These are phyloP conservation scores for Picea engelmannii DNA, from an alignment of 83 land plant genomes.

Conservation along the genomic window DNA sequence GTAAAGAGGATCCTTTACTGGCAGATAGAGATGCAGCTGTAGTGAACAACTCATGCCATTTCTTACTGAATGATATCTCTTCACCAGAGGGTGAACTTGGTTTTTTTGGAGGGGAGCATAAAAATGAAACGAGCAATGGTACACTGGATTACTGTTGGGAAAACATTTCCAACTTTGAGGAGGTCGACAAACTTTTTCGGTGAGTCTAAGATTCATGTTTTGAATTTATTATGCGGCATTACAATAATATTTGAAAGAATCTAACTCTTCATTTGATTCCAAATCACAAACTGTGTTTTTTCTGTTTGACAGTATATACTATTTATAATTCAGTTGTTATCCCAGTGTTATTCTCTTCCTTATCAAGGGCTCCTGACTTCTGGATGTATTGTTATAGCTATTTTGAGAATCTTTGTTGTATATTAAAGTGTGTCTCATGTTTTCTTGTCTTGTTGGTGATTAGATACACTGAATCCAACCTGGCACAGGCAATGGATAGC, in stretches of 20 bases:
- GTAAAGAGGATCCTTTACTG: slow-evolving; percentile 12
- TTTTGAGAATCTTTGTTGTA: neutral
- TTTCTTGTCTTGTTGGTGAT: neutral
- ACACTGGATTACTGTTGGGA: slow-evolving; percentile 24
- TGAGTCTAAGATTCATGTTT: slow-evolving; percentile 11
- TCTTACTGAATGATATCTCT: slow-evolving; percentile 15
- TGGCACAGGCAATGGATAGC: neutral
- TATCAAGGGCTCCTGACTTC: neutral
- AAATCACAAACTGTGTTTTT: neutral
- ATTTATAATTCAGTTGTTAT: neutral
- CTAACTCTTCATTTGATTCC: neutral
- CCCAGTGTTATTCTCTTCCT: neutral
- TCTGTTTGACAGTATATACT: neutral
- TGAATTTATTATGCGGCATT: neutral
- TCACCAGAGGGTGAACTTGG: slow-evolving; percentile 16
- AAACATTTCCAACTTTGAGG: slow-evolving; percentile 25
- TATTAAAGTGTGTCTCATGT: neutral
- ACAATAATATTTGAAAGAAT: neutral
- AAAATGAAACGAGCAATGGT: slow-evolving; percentile 12
- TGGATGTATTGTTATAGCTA: neutral
- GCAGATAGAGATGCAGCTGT: slow-evolving; percentile 11
- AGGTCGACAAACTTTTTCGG: slow-evolving; percentile 25
- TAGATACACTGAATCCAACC: slow-evolving; percentile 12
- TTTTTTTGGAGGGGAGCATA: slow-evolving; percentile 22
- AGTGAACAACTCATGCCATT: slow-evolving; percentile 17